Conservation (phyloP, 495 filamentous ascomycete genomes). For the Patellaria atrata region DNA sequence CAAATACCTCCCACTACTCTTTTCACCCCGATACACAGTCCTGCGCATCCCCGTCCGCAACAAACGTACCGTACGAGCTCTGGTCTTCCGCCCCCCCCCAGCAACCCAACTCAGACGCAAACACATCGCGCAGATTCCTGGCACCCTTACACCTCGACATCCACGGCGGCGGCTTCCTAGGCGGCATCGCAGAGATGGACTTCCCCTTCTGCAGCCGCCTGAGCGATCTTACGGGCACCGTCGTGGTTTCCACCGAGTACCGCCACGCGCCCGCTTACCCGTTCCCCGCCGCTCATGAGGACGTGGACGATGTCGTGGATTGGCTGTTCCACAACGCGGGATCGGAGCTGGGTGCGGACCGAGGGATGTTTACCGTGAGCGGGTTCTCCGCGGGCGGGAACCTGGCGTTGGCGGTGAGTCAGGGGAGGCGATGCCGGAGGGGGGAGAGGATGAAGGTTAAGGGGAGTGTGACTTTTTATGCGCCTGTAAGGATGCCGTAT, state of each 20-base stretch:
- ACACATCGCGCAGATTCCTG: background rate
- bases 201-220: slow-evolving; percentile 19
- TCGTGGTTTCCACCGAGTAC: slow-evolving; percentile 18
- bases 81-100: slow-evolving; percentile 10
- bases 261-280: slow-evolving; percentile 8
- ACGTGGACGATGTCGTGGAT: slow-evolving; percentile 19
- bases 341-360: slow-evolving; percentile 18
- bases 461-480: slow-evolving; percentile 5
- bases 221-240: slow-evolving; percentile 21
- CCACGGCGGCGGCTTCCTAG: slow-evolving; percentile 27
- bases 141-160: slow-evolving; percentile 25
- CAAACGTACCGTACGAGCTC: slow-evolving; percentile 3
- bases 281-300: slow-evolving; percentile 16
- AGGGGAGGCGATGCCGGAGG: slow-evolving; percentile 5
- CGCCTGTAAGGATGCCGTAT: background rate
- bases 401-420: slow-evolving; percentile 20
- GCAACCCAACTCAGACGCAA: background rate
- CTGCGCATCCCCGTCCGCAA: slow-evolving; percentile 6
- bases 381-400: slow-evolving; percentile 24
- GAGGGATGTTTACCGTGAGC: slow-evolving; percentile 19
- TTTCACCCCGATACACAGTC: slow-evolving; percentile 6
- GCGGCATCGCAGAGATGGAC: slow-evolving; percentile 23
- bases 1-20: slow-evolving; percentile 4
- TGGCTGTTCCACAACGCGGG: slow-evolving; percentile 21
- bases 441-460: slow-evolving; percentile 1